phyloP scores from a whole-genome alignment of 2,329 filamentous ascomycete species.

The Arthroderma sp. region DNA sequence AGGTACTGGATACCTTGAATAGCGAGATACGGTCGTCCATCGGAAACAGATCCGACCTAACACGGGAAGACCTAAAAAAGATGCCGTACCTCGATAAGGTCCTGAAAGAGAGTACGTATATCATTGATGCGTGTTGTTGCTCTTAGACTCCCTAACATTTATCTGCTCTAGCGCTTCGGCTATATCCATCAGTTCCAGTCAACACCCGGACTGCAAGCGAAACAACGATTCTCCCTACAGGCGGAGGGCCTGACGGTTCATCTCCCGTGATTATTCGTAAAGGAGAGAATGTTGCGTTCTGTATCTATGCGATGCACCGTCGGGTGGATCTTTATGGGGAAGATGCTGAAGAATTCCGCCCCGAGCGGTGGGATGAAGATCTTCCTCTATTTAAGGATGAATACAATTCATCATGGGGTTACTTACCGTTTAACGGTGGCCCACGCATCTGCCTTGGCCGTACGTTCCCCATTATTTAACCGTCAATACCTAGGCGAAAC shows the following conservation, averaged over 20 bases:
- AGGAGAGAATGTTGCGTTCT: constrained; percentile 54
- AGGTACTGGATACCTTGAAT: constrained; percentile 15
- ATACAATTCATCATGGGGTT: constrained; percentile 34
- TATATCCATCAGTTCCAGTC: constrained; percentile 34
- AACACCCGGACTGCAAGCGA: constrained; percentile 29
- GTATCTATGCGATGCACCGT: constrained; percentile 59
- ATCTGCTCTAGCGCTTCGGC: constrained; percentile 32
- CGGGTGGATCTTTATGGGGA: constrained; percentile 47
- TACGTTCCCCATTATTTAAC: constrained; percentile 2
- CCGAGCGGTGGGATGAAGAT: constrained; percentile 51
- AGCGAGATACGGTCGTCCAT: constrained; percentile 40
- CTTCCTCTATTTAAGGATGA: constrained; percentile 28
- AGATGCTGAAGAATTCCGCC: constrained; percentile 34
- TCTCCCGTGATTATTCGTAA: constrained; percentile 53
- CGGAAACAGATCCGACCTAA: not conserved
- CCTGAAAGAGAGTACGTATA: constrained; percentile 9
- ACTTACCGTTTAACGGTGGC: constrained; percentile 41
- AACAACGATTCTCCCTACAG: constrained; percentile 32
- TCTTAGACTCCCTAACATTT: constrained; percentile 8
- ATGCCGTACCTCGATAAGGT: constrained; percentile 10
- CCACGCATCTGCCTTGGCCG: constrained; percentile 43
- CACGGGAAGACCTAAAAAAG: constrained; percentile 6
- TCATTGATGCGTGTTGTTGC: constrained; percentile 6
- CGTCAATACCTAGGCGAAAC: not conserved
- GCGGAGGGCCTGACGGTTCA: constrained; percentile 49